Conservation (phyloP, 352 stramenopile species). For the Phytopythium helicoides region DNA sequence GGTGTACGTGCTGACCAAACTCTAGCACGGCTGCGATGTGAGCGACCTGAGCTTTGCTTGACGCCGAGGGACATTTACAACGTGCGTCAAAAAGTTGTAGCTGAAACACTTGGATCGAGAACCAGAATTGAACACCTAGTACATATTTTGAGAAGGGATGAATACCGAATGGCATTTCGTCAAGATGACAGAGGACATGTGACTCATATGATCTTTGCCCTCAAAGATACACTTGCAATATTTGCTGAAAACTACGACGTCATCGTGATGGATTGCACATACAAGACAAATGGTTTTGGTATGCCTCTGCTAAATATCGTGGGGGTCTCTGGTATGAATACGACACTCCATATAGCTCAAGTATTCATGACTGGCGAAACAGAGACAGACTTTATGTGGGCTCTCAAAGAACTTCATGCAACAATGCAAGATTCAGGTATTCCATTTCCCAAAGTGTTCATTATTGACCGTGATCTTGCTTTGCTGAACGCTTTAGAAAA, state of each 20-base stretch:
- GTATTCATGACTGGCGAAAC: slow-evolving; percentile 9
- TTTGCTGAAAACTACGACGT: neutral
- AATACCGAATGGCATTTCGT: neutral
- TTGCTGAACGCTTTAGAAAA: slow-evolving; percentile 14
- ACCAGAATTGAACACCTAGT: neutral
- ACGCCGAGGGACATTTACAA: neutral
- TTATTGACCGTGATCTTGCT: slow-evolving; percentile 11
- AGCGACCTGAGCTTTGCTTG: neutral
- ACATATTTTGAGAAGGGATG: neutral
- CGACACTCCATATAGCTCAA: slow-evolving; percentile 17
- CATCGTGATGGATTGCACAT: slow-evolving; percentile 6
- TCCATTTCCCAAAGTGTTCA: slow-evolving; percentile 7
- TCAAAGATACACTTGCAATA: neutral
- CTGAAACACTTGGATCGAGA: neutral
- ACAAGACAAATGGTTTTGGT: slow-evolving; percentile 14
- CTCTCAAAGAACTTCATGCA: slow-evolving; percentile 4
- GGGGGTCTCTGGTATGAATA: slow-evolving; percentile 11
- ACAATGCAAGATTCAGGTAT: too few relatives aligned
- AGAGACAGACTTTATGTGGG: slow-evolving; percentile 8
- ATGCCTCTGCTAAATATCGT: slow-evolving; percentile 18
- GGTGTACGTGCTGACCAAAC: neutral
- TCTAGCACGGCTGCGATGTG: neutral
- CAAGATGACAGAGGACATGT: neutral
- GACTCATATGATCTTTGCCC: neutral
- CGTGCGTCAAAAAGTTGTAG: neutral